phyloP scores from a whole-genome alignment of 441 rosid genomes.

The Populus hybrid region DNA sequence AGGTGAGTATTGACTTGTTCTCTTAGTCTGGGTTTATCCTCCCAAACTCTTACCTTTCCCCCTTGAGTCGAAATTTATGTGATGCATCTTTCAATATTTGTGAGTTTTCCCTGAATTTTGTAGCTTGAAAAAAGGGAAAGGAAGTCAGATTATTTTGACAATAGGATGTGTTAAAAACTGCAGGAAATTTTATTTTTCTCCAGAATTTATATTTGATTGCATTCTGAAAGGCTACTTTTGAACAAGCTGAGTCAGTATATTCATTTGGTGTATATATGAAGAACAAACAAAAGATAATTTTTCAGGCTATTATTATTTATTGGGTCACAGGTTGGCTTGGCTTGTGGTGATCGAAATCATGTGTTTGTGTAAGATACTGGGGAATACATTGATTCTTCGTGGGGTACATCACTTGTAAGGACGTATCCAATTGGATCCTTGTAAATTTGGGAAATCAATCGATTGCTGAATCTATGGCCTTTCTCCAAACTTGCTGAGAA shows the following conservation, averaged over 20 bases:
- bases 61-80: neutral
- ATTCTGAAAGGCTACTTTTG: neutral
- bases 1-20: constrained; percentile 29
- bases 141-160: neutral
- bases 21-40: neutral
- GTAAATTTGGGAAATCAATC: constrained; percentile 16
- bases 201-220: neutral
- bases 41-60: neutral
- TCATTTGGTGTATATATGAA: neutral
- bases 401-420: constrained; percentile 21
- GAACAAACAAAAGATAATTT: neutral
- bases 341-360: constrained; percentile 20
- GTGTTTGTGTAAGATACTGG: constrained; percentile 25
- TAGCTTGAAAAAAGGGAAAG: neutral
- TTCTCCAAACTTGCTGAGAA: no score
- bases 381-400: constrained; percentile 16
- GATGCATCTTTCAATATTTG: neutral
- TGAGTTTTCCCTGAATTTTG: neutral
- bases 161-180: neutral
- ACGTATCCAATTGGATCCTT: constrained; percentile 24
- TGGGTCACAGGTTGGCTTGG: constrained; percentile 29
- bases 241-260: neutral
- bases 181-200: neutral
- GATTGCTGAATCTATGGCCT: no score
- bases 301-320: constrained; percentile 8